These are phyloP conservation scores for Lachancea meyersii DNA, from an alignment of 805 yeast genomes.

Conservation along the genomic window DNA sequence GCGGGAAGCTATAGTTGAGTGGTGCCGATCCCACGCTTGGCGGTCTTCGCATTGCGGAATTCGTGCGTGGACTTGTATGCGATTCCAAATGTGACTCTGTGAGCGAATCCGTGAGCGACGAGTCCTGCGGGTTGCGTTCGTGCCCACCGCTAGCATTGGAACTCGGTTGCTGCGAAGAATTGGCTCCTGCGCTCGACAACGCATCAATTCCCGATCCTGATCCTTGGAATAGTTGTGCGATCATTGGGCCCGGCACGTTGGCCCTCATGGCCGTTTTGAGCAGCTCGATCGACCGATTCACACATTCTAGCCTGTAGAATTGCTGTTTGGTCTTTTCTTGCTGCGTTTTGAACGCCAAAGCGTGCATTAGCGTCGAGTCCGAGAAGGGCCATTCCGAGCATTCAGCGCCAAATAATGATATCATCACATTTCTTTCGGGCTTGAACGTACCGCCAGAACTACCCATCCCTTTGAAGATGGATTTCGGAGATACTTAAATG, in stretches of 20 bases:
- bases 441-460: slow-evolving; percentile 3
- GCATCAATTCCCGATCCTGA: slow-evolving; percentile 9
- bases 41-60: slow-evolving; percentile 1
- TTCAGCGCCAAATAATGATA: slow-evolving; percentile 46
- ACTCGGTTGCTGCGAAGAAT: slow-evolving; percentile 10
- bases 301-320: slow-evolving; percentile 57
- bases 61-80: not conserved
- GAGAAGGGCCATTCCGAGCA: slow-evolving; percentile 49
- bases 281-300: slow-evolving; percentile 54
- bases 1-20: slow-evolving; percentile 20
- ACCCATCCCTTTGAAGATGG: slow-evolving; percentile 5
- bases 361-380: slow-evolving; percentile 51
- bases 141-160: not conserved
- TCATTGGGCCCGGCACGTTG: slow-evolving; percentile 57
- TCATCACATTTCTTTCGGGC: slow-evolving; percentile 10
- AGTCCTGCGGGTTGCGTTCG: too few species aligned
- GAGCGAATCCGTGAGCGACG: too few species aligned
- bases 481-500: not conserved
- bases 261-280: slow-evolving; percentile 53
- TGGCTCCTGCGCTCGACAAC: slow-evolving; percentile 8
- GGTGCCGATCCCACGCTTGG: slow-evolving; percentile 10
- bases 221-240: slow-evolving; percentile 49
- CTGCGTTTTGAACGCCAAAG: slow-evolving; percentile 55
- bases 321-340: slow-evolving; percentile 83
- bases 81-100: not conserved